phyloP scores from a whole-genome alignment of 2,329 filamentous ascomycete species.

The Corinectria fuckeliana region DNA sequence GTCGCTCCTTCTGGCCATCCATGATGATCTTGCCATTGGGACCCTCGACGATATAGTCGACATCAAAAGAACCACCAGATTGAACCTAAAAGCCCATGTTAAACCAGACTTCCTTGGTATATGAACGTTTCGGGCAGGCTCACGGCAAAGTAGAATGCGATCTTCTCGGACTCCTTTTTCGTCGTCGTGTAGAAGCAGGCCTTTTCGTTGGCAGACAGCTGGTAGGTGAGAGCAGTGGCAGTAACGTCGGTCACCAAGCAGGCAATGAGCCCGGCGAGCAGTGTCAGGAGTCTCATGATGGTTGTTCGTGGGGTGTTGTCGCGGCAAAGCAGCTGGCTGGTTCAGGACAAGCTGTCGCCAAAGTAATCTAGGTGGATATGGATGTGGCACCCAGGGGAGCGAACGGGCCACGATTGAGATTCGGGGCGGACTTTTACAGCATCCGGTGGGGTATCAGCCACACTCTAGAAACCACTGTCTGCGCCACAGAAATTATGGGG shows the following conservation, averaged over 20 bases:
- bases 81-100: slow-evolving; percentile 73
- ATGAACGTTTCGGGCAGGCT: slow-evolving; percentile 42
- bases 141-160: slow-evolving; percentile 99
- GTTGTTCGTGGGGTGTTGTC: slow-evolving; percentile 35
- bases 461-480: slow-evolving; percentile 4
- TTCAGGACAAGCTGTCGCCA: slow-evolving; percentile 42
- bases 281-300: slow-evolving; percentile 69
- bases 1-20: slow-evolving; percentile 86
- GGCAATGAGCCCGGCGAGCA: slow-evolving; percentile 74
- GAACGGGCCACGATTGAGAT: slow-evolving; percentile 41
- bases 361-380: slow-evolving; percentile 24
- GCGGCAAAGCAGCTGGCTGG: slow-evolving; percentile 35
- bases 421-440: slow-evolving; percentile 38
- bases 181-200: slow-evolving; percentile 92
- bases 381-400: slow-evolving; percentile 22
- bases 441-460: slow-evolving; percentile 34
- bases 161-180: slow-evolving; percentile 80
- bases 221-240: slow-evolving; percentile 93
- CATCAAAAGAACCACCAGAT: slow-evolving; percentile 96
- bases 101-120: slow-evolving; percentile 8
- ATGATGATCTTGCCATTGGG: slow-evolving; percentile 83
- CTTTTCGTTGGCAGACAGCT: slow-evolving; percentile 87
- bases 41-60: slow-evolving; percentile 88
- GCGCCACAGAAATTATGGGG: slow-evolving; percentile 12
- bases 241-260: slow-evolving; percentile 73